A percentile compares a stretch with the other conserved stretches of the same genome.
Evolutionary conservation across 1,284 basidiomycete genomes (phyloP).

Genomic region (Cryptococcus maquisensis): DNA sequence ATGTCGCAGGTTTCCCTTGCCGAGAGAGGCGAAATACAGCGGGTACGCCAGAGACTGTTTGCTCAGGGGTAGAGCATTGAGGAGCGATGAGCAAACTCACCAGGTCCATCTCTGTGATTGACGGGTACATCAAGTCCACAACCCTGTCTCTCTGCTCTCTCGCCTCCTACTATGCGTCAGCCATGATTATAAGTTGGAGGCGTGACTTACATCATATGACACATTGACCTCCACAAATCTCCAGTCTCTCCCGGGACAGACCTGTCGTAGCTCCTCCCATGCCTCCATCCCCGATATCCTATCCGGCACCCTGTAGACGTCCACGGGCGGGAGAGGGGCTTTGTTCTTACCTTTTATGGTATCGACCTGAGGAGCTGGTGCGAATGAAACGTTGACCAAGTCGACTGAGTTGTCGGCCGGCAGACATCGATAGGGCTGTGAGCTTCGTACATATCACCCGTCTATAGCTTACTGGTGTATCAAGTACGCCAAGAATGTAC

Average conservation of each 20-base stretch:
- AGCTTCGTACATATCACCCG: not conserved
- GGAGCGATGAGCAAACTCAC: slow-evolving; percentile 53
- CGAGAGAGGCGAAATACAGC: slow-evolving; percentile 86
- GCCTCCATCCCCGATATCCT: slow-evolving; percentile 74
- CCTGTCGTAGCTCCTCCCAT: slow-evolving; percentile 64
- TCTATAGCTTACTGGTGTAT: slow-evolving; percentile 59
- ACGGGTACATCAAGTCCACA: slow-evolving; percentile 73
- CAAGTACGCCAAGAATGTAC: slow-evolving; percentile 73
- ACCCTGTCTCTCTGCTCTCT: slow-evolving; percentile 57
- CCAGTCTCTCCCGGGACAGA: slow-evolving; percentile 75
- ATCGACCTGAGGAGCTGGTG: slow-evolving; percentile 17
- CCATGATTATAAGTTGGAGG: not conserved
- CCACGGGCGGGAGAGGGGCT: not conserved
- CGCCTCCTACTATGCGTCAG: slow-evolving; percentile 57
- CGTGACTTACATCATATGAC: slow-evolving; percentile 63
- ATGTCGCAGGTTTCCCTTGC: slow-evolving; percentile 58
- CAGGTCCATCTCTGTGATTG: slow-evolving; percentile 84
- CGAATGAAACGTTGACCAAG: slow-evolving; percentile 88
- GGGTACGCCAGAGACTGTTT: slow-evolving; percentile 80
- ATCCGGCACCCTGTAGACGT: slow-evolving; percentile 69
- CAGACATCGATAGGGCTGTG: slow-evolving; percentile 56
- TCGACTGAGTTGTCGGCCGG: slow-evolving; percentile 78
- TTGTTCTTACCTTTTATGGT: slow-evolving; percentile 11
- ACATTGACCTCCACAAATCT: slow-evolving; percentile 90
- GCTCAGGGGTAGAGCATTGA: not conserved